Conservation (phyloP, 306 rosid genomes). For the Nissolia schottii region DNA sequence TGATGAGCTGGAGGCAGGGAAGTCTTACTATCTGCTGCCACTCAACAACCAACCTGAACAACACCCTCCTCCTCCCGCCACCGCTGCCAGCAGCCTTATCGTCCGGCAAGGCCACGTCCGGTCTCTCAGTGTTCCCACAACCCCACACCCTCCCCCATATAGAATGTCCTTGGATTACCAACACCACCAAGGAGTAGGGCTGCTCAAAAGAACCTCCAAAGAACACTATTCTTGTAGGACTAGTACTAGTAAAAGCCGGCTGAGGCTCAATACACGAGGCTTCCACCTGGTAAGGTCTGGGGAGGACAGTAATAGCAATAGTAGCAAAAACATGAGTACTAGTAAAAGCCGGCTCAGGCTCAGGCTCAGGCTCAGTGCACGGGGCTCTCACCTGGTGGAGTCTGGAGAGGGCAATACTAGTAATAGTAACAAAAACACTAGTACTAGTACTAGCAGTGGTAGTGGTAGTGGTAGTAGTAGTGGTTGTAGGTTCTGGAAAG, state of each 20-base stretch:
- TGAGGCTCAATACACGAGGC: no score
- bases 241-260: background rate
- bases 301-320: no score
- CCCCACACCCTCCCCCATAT: constrained; percentile 38
- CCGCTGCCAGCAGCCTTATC: background rate
- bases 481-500: constrained; percentile 64
- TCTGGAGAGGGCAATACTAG: no score
- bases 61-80: background rate
- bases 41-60: constrained; percentile 14
- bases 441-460: background rate
- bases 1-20: constrained; percentile 56
- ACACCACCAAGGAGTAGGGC: constrained; percentile 20
- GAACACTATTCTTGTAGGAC: constrained; percentile 42
- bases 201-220: constrained; percentile 47
- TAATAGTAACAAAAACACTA: background rate
- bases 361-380: no score
- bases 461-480: constrained; percentile 21
- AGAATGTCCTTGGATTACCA: constrained; percentile 69
- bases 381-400: no score
- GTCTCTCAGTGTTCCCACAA: constrained; percentile 55
- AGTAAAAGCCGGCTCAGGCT: no score
- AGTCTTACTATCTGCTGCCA: constrained; percentile 60
- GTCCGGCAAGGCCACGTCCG: constrained; percentile 56
- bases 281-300: no score
- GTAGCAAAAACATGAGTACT: no score